Evolutionary conservation across 129 eudicot species (phyloP), one percentile per base, ranked within the genome.

Genomic region (Pulicaria dysenterica): DNA sequence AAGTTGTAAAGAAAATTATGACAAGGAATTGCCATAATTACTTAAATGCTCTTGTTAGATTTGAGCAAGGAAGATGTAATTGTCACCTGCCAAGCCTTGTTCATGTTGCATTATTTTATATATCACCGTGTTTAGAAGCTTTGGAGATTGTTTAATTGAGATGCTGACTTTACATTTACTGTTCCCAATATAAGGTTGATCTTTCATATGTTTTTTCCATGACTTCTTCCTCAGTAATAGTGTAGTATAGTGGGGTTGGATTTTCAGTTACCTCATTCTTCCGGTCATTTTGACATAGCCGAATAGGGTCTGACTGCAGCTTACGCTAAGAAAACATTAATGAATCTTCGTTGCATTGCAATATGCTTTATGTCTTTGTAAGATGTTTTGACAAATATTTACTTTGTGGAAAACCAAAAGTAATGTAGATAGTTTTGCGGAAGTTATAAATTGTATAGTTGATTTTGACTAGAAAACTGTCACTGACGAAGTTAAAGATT

Each of bases 111-210:
- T 6, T 13, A 3, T 13, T 38, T 12, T 12, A 5, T 39, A 37
- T n/a, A 11, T 60, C 31, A n/a, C 66, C 31, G n/a, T 37, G 39
- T n/a, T 7, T 8, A 60, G 66, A 38, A n/a, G 47, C 66, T 60
- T 60, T 11, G 31, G 24, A 6, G 37, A 11, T 11, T 8, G 17
- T 16, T 47, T 14, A 67, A 46, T 14, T 67, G 34, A 13, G 44
- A 15, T 9, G 70, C 40, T 62, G 49, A 62, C 7, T 60, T 60
- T 14, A 60, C 66, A 60, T 60, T 60, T 12, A 60, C 24, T 60
- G 17, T 6, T 6, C 13, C 16, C 17, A n/a, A 37, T n/a, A 16
- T 3, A 6, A 46, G 4, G 16, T 14, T 4, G 42, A 11, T 58
- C 44, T 58, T 58, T 38, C 44, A 3, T n/a, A 37, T 38, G 15